Conservation (phyloP, 192 early-diverging fungal genomes). For the Rhizoclosmatium sp. region DNA sequence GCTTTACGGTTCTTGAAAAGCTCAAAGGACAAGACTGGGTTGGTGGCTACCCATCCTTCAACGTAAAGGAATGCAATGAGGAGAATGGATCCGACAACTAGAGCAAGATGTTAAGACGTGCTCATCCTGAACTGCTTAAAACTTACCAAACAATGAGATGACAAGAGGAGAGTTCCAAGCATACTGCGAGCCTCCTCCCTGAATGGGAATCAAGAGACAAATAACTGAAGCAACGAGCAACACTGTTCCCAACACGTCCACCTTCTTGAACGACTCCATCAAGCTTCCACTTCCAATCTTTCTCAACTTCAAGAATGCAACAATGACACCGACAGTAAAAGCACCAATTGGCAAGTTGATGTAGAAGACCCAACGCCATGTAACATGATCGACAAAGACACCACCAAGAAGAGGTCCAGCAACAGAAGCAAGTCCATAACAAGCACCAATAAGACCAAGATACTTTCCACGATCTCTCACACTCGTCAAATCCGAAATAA, state of each 20-base stretch:
- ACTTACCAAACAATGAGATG: slow-evolving; percentile 62
- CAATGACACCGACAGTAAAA: slow-evolving; percentile 61
- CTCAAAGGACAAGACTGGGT: slow-evolving; percentile 71
- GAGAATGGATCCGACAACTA: slow-evolving; percentile 57
- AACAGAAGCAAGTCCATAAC: slow-evolving; percentile 77
- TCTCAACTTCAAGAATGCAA: slow-evolving; percentile 61
- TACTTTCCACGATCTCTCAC: slow-evolving; percentile 76
- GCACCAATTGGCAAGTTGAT: slow-evolving; percentile 83
- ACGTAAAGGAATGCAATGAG: slow-evolving; percentile 59
- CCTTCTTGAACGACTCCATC: slow-evolving; percentile 74
- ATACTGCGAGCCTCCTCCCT: slow-evolving; percentile 72
- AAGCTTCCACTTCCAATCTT: slow-evolving; percentile 58
- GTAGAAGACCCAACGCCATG: slow-evolving; percentile 68
- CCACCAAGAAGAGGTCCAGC: slow-evolving; percentile 89
- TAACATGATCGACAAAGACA: slow-evolving; percentile 44
- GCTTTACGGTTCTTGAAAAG: slow-evolving; percentile 60
- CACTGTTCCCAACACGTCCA: slow-evolving; percentile 63
- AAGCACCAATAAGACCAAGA: slow-evolving; percentile 75
- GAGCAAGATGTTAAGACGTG: no score
- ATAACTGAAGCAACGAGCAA: slow-evolving; percentile 37
- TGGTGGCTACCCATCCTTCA: slow-evolving; percentile 67
- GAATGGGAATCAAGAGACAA: slow-evolving; percentile 74
- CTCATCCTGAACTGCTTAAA: no score
- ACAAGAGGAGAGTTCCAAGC: slow-evolving; percentile 63
- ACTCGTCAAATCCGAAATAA: slow-evolving; percentile 80